These are phyloP conservation scores for Saccharomycopsis lassenensis DNA, from an alignment of 805 yeast genomes.

Conservation along the genomic window DNA sequence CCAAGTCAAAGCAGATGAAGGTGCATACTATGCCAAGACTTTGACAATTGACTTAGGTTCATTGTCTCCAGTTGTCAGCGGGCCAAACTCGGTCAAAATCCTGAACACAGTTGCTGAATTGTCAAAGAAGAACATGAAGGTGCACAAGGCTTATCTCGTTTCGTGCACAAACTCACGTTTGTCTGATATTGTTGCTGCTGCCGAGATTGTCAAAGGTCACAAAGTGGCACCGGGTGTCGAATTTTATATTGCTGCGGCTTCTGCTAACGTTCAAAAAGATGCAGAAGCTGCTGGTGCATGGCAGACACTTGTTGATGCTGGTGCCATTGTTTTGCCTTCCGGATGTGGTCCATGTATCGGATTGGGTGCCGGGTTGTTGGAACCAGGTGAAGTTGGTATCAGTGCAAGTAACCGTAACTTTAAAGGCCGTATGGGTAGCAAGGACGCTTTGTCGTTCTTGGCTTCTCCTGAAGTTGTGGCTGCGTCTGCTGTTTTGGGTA, in stretches of 20 bases:
- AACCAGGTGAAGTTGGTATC: conserved; percentile 96
- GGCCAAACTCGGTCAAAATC: conserved; percentile 95
- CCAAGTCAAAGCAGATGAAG: conserved; percentile 46
- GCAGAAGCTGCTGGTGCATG: conserved; percentile 91
- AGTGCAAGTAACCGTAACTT: conserved; percentile 97
- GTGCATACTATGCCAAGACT: conserved; percentile 83
- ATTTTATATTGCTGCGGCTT: conserved; percentile 96
- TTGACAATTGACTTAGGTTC: conserved; percentile 70
- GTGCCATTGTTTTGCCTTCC: conserved; percentile 90
- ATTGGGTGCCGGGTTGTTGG: conserved; percentile 82
- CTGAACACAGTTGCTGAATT: conserved; percentile 70
- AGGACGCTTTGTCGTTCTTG: conserved; percentile 88
- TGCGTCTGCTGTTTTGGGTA: conserved; percentile 93
- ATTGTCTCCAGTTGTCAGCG: conserved; percentile 81
- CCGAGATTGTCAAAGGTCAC: conserved; percentile 69
- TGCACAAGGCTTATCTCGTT: conserved; percentile 93
- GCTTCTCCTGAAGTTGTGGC: conserved; percentile 99
- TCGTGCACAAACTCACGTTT: conserved; percentile 95
- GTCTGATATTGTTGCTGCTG: conserved; percentile 90
- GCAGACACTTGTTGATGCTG: conserved; percentile 82
- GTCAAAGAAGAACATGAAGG: conserved; percentile 58
- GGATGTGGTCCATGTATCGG: conserved; percentile 99
- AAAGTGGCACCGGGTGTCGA: conserved; percentile 85
- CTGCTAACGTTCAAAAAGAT: conserved; percentile 83
- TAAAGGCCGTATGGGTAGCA: conserved; percentile 98